Base-by-base conservation (phyloP, 108 stramenopile species). In the Conticribra guillardii region DNA sequence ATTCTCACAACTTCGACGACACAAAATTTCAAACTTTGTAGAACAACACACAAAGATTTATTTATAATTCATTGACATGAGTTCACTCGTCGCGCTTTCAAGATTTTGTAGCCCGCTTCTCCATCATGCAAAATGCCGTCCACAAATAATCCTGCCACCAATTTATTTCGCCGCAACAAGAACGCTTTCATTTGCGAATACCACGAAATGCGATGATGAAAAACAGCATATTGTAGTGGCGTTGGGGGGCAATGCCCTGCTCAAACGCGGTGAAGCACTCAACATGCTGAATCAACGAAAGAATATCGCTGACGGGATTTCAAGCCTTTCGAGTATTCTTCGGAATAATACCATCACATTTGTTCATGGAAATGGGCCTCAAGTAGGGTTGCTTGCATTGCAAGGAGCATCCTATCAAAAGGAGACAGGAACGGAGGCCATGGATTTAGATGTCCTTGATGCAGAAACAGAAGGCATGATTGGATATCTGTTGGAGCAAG, bases 401-500 rank as follows among this genome's bases (percentile, higher is more conserved):
- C 60, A 75, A 50, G 64, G 57, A 7, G 67, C 73, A 50, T 47
- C 61, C 14, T 81, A 74, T 59, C 58, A 81, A 65, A 53, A 64
- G 54, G 41, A 74, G 29, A 62, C 79, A 41, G 79, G 73, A 24
- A 19, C 67, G 0, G 52, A 62, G 15, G 63, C 55, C 0, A 67
- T 73, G 59, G 44, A 65, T 31, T 31, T 79, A 0, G 79, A 80
- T 69, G 79, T 80, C 16, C 62, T 80, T 29, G 79, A 80, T 64
- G 79, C 79, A 18, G 79, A 80, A 46, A 80, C 79, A 15, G 79
- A 80, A 46, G 79, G 79, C 14, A 80, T 74, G 73, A 80, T 80
- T 47, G 79, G 79, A 16, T 80, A 80, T 41, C 29, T 80, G 54
- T 53, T 80, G 8, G 79, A 80, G 54, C 79, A 80, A 46, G 79